phyloP scores from a whole-genome alignment of 2,329 filamentous ascomycete genomes.

The Colletotrichum theobromicola region DNA sequence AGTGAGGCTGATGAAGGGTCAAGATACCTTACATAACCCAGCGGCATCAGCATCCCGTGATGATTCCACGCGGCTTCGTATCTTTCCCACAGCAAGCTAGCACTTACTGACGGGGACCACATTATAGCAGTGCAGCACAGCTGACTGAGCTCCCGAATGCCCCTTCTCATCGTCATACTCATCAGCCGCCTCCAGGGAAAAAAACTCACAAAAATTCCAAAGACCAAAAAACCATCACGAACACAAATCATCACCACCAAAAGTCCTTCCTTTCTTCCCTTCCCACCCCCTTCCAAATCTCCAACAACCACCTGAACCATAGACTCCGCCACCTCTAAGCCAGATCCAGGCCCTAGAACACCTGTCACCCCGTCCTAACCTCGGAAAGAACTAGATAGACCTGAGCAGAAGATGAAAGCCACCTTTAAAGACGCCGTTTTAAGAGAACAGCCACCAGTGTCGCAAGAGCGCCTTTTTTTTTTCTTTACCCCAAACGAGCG shows the following conservation, averaged over 20 bases:
- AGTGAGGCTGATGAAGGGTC: background rate
- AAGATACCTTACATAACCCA: background rate
- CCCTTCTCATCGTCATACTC: background rate
- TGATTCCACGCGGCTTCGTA: rapidly evolving
- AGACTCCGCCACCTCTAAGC: background rate
- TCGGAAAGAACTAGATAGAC: background rate
- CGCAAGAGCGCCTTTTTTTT: background rate
- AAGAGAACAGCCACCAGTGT: background rate
- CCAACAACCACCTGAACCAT: background rate
- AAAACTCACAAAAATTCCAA: background rate
- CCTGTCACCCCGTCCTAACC: background rate
- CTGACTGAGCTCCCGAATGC: background rate
- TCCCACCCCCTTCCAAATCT: background rate
- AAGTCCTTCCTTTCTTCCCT: background rate
- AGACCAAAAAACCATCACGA: background rate
- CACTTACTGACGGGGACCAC: background rate
- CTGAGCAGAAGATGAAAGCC: background rate
- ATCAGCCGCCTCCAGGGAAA: background rate
- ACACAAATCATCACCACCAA: background rate
- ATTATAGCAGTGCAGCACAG: background rate
- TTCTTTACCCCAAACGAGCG: background rate
- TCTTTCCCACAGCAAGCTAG: rapidly evolving
- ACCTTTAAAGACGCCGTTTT: background rate
- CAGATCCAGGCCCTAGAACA: background rate
- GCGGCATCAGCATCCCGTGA: rapidly evolving